Evolutionary conservation across 2,329 filamentous ascomycete genomes (phyloP).

Genomic region (Microdochium trichocladiopsis): DNA sequence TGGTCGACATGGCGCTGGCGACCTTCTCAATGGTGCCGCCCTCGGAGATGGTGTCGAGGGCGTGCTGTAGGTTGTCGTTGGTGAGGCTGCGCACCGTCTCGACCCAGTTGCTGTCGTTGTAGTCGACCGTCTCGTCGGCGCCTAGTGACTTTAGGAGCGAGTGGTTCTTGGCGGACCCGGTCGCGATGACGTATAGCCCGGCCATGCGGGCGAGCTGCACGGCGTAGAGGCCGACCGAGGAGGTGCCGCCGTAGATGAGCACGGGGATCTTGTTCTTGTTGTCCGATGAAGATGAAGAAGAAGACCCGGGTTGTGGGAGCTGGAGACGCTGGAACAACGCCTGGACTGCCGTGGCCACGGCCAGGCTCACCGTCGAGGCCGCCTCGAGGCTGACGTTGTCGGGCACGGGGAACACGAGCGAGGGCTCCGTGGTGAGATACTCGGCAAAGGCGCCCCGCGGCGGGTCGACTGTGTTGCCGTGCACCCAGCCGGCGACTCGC

Average conservation of each 20-base stretch:
- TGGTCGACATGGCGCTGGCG: slow-evolving; percentile 16
- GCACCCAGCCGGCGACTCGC: slow-evolving; percentile 12
- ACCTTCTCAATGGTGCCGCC: slow-evolving; percentile 13
- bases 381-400: slow-evolving; percentile 12
- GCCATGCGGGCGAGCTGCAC: slow-evolving; percentile 21
- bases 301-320: slow-evolving; percentile 1
- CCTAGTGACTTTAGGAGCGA: slow-evolving; percentile 8
- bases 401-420: slow-evolving; percentile 13
- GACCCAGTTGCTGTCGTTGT: slow-evolving; percentile 36
- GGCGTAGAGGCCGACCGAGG: slow-evolving; percentile 20
- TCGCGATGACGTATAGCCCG: slow-evolving; percentile 22
- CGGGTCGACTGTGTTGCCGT: slow-evolving; percentile 12
- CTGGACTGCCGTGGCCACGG: slow-evolving; percentile 2
- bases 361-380: slow-evolving; percentile 12
- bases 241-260: slow-evolving; percentile 19
- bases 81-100: slow-evolving; percentile 56
- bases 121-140: slow-evolving; percentile 18
- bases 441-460: slow-evolving; percentile 15
- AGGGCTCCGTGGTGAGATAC: slow-evolving; percentile 13
- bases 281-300: not conserved
- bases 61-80: slow-evolving; percentile 39
- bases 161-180: slow-evolving; percentile 15
- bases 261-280: slow-evolving; percentile 5
- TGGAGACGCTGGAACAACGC: slow-evolving; percentile 9
- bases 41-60: slow-evolving; percentile 20